phyloP scores from a whole-genome alignment of 345 rosid species.

The Eucalyptus cloeziana region DNA sequence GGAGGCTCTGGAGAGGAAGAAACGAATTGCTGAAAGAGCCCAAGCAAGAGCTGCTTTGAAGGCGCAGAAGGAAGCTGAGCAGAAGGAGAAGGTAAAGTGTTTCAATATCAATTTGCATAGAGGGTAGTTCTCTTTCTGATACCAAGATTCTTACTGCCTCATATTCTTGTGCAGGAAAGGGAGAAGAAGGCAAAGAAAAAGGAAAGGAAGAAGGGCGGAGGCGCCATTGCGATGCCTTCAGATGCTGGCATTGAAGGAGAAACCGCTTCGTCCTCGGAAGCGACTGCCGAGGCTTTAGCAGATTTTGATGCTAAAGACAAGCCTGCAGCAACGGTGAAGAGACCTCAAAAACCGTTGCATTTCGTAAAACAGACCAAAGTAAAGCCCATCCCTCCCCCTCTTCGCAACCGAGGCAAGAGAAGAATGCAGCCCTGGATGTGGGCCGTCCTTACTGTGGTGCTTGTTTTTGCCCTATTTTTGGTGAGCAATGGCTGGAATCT shows the following conservation, averaged over 20 bases:
- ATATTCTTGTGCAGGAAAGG: slow-evolving; percentile 37
- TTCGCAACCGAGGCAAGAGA: slow-evolving; percentile 62
- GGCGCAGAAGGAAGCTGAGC: slow-evolving; percentile 75
- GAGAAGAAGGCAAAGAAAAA: slow-evolving; percentile 78
- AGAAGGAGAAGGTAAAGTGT: slow-evolving; percentile 53
- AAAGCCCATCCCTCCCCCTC: slow-evolving; percentile 51
- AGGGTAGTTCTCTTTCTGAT: background rate
- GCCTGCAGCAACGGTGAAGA: slow-evolving; percentile 12
- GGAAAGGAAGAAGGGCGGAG: slow-evolving; percentile 31
- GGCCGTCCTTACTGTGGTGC: slow-evolving; percentile 23
- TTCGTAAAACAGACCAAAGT: slow-evolving; percentile 46
- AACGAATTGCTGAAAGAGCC: slow-evolving; percentile 58
- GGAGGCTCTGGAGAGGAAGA: slow-evolving; percentile 78
- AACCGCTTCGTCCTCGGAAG: slow-evolving; percentile 13
- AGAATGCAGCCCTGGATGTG: slow-evolving; percentile 79
- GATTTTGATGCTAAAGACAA: slow-evolving; percentile 26
- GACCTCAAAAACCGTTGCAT: slow-evolving; percentile 22
- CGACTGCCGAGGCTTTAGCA: slow-evolving; percentile 16
- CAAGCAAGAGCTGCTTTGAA: slow-evolving; percentile 54
- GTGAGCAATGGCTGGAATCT: slow-evolving; percentile 33
- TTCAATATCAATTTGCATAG: background rate
- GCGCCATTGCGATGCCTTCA: background rate
- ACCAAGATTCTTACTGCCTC: background rate
- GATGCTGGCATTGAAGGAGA: slow-evolving; percentile 9
- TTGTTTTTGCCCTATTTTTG: slow-evolving; percentile 35